These are phyloP conservation scores for Anthoceros angustus DNA, from an alignment of 225 moss, liverwort and hornwort genomes.

Conservation along the genomic window DNA sequence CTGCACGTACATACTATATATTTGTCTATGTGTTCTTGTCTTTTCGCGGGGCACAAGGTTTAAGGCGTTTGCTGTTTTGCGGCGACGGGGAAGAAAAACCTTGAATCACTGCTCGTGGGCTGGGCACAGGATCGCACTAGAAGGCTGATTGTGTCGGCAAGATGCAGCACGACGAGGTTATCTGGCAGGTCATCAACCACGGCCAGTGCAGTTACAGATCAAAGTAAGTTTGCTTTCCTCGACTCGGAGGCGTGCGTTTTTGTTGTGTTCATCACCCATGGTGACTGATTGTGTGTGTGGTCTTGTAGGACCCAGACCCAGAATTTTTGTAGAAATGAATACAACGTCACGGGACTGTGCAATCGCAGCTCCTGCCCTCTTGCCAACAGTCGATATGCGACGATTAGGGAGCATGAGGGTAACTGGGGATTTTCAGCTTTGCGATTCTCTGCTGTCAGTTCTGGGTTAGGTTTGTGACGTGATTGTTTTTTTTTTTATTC, in stretches of 20 bases:
- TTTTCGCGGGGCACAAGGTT: no score
- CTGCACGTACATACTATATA: no score
- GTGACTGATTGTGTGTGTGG: constrained; percentile 1
- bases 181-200: constrained; percentile 94
- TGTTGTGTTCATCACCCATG: not conserved
- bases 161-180: constrained; percentile 96
- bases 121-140: no score
- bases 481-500: not conserved
- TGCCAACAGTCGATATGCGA: constrained; percentile 88
- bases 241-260: not conserved
- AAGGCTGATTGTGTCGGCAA: not conserved
- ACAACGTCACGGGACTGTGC: constrained; percentile 86
- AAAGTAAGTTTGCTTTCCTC: constrained; percentile 36
- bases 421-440: constrained; percentile 7
- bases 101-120: no score
- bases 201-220: constrained; percentile 83
- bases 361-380: constrained; percentile 89
- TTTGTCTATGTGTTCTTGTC: no score
- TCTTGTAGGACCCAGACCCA: constrained; percentile 68
- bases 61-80: no score
- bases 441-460: not conserved
- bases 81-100: no score
- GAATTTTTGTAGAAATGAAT: constrained; percentile 93
- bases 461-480: not conserved
- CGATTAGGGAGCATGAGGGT: constrained; percentile 86